Percentiles rank a stretch among this genome's conserved stretches.
Conservation (phyloP, 306 rosid species). For the Morella rubra region DNA sequence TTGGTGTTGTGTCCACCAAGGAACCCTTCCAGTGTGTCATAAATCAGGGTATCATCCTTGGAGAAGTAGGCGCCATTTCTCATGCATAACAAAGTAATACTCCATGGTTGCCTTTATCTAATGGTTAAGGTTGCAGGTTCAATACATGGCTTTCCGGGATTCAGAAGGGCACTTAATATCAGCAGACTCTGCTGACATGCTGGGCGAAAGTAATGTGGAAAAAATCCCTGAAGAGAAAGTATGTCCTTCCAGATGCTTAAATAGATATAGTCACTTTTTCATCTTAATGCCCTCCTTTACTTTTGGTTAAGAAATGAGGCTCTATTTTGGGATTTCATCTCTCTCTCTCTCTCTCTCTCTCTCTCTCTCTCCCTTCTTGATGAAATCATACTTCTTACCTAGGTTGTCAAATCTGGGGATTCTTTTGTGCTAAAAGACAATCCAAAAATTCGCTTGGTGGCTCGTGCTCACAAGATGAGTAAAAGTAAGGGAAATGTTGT, state of each 20-base stretch:
- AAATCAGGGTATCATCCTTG: conserved; percentile 97
- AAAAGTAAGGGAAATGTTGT: conserved; percentile 98
- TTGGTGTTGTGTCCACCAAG: conserved; percentile 87
- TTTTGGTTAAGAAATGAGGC: conserved; percentile 16
- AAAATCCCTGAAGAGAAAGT: conserved; percentile 76
- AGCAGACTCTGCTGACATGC: conserved; percentile 51
- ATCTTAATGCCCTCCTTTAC: conserved; percentile 19
- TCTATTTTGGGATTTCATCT: conserved; percentile 5
- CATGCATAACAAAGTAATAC: conserved; percentile 15
- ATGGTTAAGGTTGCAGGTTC: conserved; percentile 72
- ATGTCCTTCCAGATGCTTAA: conserved; percentile 20
- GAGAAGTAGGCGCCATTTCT: conserved; percentile 65
- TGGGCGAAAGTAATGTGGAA: conserved; percentile 56
- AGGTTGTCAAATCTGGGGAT: conserved; percentile 84
- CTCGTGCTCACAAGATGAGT: conserved; percentile 94
- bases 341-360: neutral
- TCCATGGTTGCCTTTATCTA: conserved; percentile 24
- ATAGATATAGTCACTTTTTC: conserved; percentile 13
- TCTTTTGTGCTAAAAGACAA: conserved; percentile 84
- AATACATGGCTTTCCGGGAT: conserved; percentile 75
- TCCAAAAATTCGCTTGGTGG: conserved; percentile 65
- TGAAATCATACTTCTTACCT: conserved; percentile 23
- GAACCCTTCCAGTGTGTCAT: conserved; percentile 98
- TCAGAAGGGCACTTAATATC: conserved; percentile 71
- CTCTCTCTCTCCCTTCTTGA: neutral